Evolutionary conservation across 371 early-diverging fungal species (phyloP).

Genomic region (Mucor lusitanicus): DNA sequence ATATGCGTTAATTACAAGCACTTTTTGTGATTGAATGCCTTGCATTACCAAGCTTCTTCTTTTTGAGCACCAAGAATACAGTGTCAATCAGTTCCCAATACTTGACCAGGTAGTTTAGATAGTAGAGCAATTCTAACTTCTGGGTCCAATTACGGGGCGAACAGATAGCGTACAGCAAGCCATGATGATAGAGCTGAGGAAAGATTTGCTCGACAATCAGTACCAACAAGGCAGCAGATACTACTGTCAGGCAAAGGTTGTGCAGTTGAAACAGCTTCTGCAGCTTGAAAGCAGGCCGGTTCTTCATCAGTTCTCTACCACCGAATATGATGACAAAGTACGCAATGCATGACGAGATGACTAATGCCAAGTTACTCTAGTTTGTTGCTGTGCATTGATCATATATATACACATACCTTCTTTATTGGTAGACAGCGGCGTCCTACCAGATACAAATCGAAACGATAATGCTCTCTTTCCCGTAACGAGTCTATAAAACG

Average conservation of each 20-base stretch:
- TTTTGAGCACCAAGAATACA: constrained; percentile 65
- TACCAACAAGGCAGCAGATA: constrained; percentile 60
- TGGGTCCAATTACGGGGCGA: constrained; percentile 54
- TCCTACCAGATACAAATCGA: constrained; percentile 58
- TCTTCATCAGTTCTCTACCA: constrained; percentile 58
- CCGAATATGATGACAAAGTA: constrained; percentile 72
- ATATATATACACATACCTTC: too few relatives aligned
- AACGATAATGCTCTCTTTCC: constrained; percentile 49
- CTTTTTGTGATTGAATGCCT: background rate
- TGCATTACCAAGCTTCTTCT: constrained; percentile 54
- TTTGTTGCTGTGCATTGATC: background rate
- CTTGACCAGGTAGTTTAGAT: constrained; percentile 72
- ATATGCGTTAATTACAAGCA: too few relatives aligned
- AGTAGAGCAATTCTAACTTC: constrained; percentile 63
- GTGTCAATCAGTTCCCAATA: constrained; percentile 76
- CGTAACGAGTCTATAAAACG: constrained; percentile 35
- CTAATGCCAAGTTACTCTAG: constrained; percentile 19
- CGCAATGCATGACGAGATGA: constrained; percentile 45
- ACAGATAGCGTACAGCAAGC: constrained; percentile 67
- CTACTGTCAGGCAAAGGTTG: constrained; percentile 67
- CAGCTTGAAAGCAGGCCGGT: constrained; percentile 56
- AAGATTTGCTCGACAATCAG: constrained; percentile 69
- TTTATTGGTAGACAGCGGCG: constrained; percentile 61
- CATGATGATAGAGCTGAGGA: constrained; percentile 61
- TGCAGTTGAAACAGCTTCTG: constrained; percentile 67